Evolutionary conservation across 1,139 yeast genomes (phyloP), one percentile per base, ranked within the genome.

Genomic region (Debaryomycetaceae sp.): DNA sequence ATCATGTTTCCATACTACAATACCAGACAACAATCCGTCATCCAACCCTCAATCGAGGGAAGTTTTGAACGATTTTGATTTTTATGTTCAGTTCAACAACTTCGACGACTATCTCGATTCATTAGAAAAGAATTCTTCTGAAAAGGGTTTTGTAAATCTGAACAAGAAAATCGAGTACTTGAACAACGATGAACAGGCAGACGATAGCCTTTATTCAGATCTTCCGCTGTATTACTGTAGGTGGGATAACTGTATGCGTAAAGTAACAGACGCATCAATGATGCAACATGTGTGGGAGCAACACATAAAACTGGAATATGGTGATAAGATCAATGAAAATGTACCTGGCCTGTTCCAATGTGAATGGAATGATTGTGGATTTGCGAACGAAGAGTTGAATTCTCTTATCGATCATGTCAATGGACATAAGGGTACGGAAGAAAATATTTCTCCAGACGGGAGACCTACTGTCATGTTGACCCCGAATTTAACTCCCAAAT

Each of bases 331-430:
- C 34, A 43, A 41, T 39, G 43, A 45, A 33, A 24, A 44, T 44
- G 38, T 37, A 36, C n/a, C 45, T 41, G 13, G 35, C 41, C 13
- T 35, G 7, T 70, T 54, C 54, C 79, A 66, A 42, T 88, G 96
- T 67, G 88, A 83, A 58, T 87, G 96, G 96, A 67, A 70, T 48
- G 74, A 81, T 44, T 88, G 96, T 70, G 68, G 75, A 42, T 85
- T 71, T 56, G 66, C 71, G 37, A 74, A 85, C 37, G 57, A 65
- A 20, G 81, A 81, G 52, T 59, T 83, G 38, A 67, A 79, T 37
- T 62, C 76, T 3, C 67, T 88, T 37, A 63, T 86, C 17, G 67
- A 73, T 41, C 96, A 88, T 63, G 72, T 87, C 45, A 77, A 80
- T 42, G 64, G 74, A 11, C 76, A 74, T 39, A 86, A 81, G 51